These are phyloP conservation scores for Acacia pycnantha DNA, from an alignment of 331 rosid species.

Conservation along the genomic window DNA sequence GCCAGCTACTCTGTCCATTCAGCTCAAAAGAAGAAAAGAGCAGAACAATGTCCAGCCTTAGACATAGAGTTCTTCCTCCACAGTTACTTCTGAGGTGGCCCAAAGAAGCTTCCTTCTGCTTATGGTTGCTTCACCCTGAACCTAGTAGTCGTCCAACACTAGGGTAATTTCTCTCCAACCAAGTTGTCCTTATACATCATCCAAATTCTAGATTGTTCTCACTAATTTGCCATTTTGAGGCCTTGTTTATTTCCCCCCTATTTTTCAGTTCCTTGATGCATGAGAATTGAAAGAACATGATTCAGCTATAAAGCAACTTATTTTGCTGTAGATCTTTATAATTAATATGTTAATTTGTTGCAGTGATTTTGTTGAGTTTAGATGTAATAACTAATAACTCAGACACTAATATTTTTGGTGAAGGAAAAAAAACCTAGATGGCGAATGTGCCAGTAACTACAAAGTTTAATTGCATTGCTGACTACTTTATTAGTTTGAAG, in stretches of 20 bases:
- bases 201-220: background rate
- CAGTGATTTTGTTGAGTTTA: background rate
- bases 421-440: background rate
- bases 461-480: background rate
- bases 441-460: background rate
- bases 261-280: background rate
- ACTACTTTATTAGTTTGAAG: background rate
- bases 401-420: background rate
- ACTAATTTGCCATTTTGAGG: background rate
- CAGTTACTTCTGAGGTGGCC: constrained; percentile 91
- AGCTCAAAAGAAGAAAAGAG: constrained; percentile 81
- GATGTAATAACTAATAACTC: background rate
- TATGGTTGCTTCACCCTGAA: constrained; percentile 90
- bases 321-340: constrained; percentile 4
- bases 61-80: constrained; percentile 96
- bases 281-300: background rate
- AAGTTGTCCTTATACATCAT: constrained; percentile 12
- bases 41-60: constrained; percentile 80
- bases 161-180: constrained; percentile 49
- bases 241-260: background rate
- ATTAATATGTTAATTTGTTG: background rate
- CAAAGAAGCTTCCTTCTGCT: constrained; percentile 92
- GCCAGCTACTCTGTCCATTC: constrained; percentile 82
- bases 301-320: background rate
- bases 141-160: constrained; percentile 78